Evolutionary conservation across 2,329 filamentous ascomycete species (phyloP).

Genomic region (Chaetomium sp.): DNA sequence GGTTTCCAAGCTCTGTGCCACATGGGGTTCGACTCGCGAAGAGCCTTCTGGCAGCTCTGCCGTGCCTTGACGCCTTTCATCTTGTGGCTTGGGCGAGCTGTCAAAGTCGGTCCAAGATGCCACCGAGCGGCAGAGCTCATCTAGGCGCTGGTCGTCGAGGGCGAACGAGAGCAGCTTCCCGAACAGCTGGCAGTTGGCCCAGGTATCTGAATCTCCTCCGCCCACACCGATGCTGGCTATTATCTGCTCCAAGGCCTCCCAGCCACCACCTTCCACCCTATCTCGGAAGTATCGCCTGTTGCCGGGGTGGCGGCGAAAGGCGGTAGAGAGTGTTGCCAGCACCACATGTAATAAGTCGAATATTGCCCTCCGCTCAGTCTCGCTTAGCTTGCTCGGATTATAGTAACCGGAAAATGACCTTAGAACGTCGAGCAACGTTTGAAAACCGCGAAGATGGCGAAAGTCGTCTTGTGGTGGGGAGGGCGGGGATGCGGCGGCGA

Average conservation of each 20-base stretch:
- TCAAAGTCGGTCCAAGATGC: conserved; percentile 32
- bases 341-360: conserved; percentile 71
- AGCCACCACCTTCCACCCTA: conserved; percentile 74
- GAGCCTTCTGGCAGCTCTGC: background rate
- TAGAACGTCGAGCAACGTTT: conserved; percentile 69
- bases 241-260: conserved; percentile 72
- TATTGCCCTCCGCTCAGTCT: conserved; percentile 64
- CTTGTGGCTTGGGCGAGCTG: background rate
- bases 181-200: conserved; percentile 73
- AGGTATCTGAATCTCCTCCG: conserved; percentile 66
- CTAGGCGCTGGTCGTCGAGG: conserved; percentile 74
- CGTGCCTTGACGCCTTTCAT: conserved; percentile 11
- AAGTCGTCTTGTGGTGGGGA: conserved; percentile 74
- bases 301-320: conserved; percentile 76
- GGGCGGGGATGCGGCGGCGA: conserved; percentile 51
- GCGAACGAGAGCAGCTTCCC: conserved; percentile 80
- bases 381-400: conserved; percentile 62
- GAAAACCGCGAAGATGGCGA: conserved; percentile 77
- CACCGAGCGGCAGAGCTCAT: conserved; percentile 64
- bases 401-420: conserved; percentile 75
- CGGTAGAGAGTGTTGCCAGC: conserved; percentile 73
- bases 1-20: conserved; percentile 32
- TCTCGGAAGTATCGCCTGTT: conserved; percentile 86
- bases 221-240: conserved; percentile 69
- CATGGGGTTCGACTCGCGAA: conserved; percentile 7